phyloP scores from a whole-genome alignment of 768 basidiomycete genomes.

The Dacryopinax spathularia region DNA sequence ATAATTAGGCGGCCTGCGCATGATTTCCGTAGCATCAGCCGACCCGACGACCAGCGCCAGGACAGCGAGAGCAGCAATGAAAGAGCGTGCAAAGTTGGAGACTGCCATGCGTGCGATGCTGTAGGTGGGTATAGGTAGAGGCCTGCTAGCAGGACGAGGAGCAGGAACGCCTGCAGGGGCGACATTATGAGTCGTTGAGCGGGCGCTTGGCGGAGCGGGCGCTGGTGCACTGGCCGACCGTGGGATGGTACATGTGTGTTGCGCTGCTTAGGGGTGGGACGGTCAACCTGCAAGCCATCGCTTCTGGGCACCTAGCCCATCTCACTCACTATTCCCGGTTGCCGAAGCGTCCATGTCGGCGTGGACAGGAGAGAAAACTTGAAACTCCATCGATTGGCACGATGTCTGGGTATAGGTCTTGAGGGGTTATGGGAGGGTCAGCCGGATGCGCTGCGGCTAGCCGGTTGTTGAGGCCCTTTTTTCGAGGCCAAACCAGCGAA shows the following conservation, averaged over 20 bases:
- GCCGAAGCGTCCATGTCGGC: background rate
- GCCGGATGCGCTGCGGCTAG: too few species aligned
- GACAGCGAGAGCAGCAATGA: background rate
- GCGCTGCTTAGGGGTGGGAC: background rate
- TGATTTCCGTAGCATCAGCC: background rate
- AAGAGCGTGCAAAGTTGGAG: background rate
- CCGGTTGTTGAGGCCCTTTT: too few species aligned
- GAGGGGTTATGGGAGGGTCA: too few species aligned
- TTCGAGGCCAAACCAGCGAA: too few species aligned
- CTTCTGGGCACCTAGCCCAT: background rate
- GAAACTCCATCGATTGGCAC: background rate
- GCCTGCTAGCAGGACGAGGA: background rate
- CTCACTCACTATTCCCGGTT: background rate
- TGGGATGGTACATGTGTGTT: background rate
- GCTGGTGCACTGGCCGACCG: background rate
- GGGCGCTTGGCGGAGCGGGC: background rate
- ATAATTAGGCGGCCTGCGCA: background rate
- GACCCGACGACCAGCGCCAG: constrained; percentile 3
- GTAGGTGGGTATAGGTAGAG: background rate
- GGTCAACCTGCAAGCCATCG: background rate
- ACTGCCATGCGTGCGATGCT: background rate
- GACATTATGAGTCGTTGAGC: background rate
- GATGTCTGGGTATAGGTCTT: too few species aligned
- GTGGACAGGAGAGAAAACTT: background rate
- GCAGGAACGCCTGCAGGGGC: background rate